These are phyloP conservation scores for Sesbania bispinosa DNA, from an alignment of 306 rosid species.

Conservation along the genomic window DNA sequence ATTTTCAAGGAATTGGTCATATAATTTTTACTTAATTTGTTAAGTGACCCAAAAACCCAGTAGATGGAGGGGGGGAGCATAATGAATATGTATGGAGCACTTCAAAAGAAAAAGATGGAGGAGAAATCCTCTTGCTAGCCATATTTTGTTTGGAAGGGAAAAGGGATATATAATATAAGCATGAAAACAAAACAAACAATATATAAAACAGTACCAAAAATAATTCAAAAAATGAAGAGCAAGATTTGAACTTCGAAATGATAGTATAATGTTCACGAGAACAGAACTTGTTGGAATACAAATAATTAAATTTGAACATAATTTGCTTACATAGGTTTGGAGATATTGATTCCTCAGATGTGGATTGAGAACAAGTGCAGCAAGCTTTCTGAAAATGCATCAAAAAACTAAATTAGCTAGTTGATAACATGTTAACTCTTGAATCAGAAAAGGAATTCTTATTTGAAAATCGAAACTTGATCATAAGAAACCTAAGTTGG, in stretches of 20 bases:
- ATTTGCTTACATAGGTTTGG: conserved; percentile 86
- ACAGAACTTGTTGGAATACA: neutral
- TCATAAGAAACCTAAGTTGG: neutral
- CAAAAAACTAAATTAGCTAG: conserved; percentile 19
- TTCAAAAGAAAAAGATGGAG: neutral
- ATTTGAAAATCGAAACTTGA: neutral
- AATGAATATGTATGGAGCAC: neutral
- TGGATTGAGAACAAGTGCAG: conserved; percentile 74
- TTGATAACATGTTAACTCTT: neutral
- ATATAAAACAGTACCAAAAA: neutral
- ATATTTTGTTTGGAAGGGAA: neutral
- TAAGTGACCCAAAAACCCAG: neutral
- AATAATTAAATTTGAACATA: conserved; percentile 8
- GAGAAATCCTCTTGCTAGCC: neutral
- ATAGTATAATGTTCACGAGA: neutral
- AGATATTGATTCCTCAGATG: conserved; percentile 74
- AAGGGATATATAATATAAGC: neutral
- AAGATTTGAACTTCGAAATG: neutral
- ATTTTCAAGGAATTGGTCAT: neutral
- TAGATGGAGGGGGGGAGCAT: too few species aligned
- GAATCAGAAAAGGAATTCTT: neutral
- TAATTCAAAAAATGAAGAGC: neutral
- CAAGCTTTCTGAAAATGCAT: conserved; percentile 79
- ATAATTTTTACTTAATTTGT: neutral
- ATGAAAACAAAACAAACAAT: neutral